Base-by-base conservation (phyloP, 441 rosid genomes). In the Euphorbia celastroides region DNA sequence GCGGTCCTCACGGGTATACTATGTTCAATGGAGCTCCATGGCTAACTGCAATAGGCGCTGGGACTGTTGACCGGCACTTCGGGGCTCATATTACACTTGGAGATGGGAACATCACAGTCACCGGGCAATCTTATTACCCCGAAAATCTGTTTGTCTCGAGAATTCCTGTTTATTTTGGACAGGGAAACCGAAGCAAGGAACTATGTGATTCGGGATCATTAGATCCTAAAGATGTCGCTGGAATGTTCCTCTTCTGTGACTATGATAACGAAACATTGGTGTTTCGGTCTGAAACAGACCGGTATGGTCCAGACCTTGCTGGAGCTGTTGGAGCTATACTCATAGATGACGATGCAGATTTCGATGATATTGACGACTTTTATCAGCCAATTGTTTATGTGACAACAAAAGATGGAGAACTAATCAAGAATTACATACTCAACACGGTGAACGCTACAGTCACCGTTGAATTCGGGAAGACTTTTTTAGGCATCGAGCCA, bases 1-100 rank as follows among this genome's bases (percentile, higher is more conserved):
- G 72, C 12, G 88, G 92, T n/a, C 92, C 92, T 16, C 84, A 81
- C 41, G 80, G 80, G 26, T 85, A 87, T 86, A 82, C 93, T 0
- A 86, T 86, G 58, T 76, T 84, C 0, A 86, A 89, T 62, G 79
- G 88, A 12, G 85, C 96, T 6, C 92, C 90, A 1, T 89, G 96
- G 93, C 64, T 87, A 26, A 79, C 81, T 2, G 79, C 88, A 1
- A 87, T 88, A 7, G 88, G 88, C 7, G 93, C 90, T 0, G 85
- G 90, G 26, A 84, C 90, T 0, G 72, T 87, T 3, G 92, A 87
- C 61, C 74, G 88, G 6, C 70, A 83, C 57, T 83, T 86, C 36
- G 88, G 87, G 0, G 89, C 96, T 0, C 83, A 74, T 0, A 81
- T 89, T 0, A 38, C 76, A 0, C 82, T 91, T 1, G 89, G 88